Conservation (phyloP, 805 yeast species). For the Teunomyces atbi region DNA sequence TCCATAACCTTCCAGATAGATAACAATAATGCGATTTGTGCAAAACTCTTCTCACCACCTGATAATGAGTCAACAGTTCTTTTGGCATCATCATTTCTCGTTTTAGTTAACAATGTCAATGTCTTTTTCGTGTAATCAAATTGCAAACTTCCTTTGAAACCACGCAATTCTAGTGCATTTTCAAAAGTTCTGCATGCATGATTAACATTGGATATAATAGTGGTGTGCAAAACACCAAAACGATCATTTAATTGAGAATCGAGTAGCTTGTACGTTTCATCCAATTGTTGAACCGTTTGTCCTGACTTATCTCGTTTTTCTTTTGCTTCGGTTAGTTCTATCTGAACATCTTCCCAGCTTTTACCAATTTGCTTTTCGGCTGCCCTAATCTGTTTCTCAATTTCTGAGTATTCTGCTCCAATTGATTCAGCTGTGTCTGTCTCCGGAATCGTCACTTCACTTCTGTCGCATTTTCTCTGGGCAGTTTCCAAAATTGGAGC, state of each 20-base stretch:
- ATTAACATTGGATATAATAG: constrained; percentile 27
- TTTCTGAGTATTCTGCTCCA: constrained; percentile 44
- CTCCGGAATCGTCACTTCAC: constrained; percentile 40
- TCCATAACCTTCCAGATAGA: constrained; percentile 95
- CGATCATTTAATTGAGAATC: constrained; percentile 31
- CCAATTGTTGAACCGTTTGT: constrained; percentile 35
- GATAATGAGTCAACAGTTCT: constrained; percentile 81
- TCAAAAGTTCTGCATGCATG: constrained; percentile 48
- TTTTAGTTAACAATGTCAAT: constrained; percentile 60
- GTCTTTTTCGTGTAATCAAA: constrained; percentile 55
- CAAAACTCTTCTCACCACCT: constrained; percentile 95
- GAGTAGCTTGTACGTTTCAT: constrained; percentile 22
- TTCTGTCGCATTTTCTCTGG: constrained; percentile 45
- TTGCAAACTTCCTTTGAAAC: constrained; percentile 68
- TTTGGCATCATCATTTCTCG: constrained; percentile 54
- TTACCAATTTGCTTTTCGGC: constrained; percentile 56
- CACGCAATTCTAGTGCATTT: constrained; percentile 59
- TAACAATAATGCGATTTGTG: constrained; percentile 82
- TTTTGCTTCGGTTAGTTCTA: constrained; percentile 45
- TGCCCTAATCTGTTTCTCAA: constrained; percentile 46
- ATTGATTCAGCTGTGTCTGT: constrained; percentile 48
- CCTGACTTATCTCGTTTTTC: constrained; percentile 43
- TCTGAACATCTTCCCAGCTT: constrained; percentile 53
- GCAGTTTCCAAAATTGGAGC: constrained; percentile 25
- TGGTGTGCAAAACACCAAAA: constrained; percentile 31